phyloP scores from a whole-genome alignment of 2,329 filamentous ascomycete species.

The Aureobasidium leucospermi region DNA sequence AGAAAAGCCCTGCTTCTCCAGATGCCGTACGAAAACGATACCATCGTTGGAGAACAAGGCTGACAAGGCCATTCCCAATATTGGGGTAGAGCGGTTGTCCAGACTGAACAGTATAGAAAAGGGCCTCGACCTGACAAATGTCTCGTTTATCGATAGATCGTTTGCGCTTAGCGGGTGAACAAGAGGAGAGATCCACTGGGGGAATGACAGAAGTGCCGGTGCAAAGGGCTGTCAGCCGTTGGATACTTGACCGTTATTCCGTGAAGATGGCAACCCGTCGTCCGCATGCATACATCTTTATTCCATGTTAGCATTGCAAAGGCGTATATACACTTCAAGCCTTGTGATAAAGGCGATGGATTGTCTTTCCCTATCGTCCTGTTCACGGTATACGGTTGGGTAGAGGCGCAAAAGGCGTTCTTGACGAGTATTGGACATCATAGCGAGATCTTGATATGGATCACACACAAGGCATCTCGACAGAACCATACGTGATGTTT shows the following conservation, averaged over 20 bases:
- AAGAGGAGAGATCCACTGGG: background rate
- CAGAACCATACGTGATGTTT: too few relatives aligned
- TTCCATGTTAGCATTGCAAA: background rate
- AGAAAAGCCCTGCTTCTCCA: background rate
- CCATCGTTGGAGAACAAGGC: background rate
- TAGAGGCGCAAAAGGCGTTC: background rate
- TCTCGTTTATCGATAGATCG: constrained; percentile 4
- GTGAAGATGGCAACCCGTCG: background rate
- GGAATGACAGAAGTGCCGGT: constrained; percentile 7
- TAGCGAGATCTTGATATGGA: too few relatives aligned
- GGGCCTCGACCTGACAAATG: background rate
- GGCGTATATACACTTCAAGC: background rate
- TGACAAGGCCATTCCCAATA: background rate
- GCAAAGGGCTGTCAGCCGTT: constrained; percentile 6
- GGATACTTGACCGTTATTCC: background rate
- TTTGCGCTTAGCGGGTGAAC: background rate
- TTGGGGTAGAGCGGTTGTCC: background rate
- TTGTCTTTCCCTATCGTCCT: constrained; percentile 1
- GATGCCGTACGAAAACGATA: background rate
- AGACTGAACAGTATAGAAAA: background rate
- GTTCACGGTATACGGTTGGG: background rate
- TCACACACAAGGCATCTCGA: too few relatives aligned
- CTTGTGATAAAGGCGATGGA: background rate
- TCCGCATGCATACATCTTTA: background rate
- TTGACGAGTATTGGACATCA: background rate